These are phyloP conservation scores for Mycena galopus DNA, from an alignment of 768 basidiomycete genomes.

Conservation along the genomic window DNA sequence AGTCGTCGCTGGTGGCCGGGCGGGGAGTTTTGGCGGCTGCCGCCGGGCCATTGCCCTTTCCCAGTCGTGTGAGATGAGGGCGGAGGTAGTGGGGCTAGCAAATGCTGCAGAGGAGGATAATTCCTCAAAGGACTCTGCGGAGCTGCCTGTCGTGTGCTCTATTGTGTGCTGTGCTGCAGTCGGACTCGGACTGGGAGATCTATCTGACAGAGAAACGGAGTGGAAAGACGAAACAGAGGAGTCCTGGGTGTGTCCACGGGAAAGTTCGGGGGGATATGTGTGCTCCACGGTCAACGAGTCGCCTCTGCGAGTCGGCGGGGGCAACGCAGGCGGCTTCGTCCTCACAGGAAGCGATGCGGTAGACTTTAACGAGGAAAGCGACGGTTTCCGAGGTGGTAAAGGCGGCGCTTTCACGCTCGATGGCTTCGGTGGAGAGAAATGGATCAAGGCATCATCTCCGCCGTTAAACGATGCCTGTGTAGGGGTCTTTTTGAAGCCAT, in stretches of 20 bases:
- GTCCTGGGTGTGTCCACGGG: slow-evolving; percentile 62
- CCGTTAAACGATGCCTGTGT: slow-evolving; percentile 43
- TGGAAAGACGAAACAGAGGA: slow-evolving; percentile 89
- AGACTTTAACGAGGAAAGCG: slow-evolving; percentile 60
- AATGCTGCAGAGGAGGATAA: slow-evolving; percentile 65
- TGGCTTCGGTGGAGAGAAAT: slow-evolving; percentile 61
- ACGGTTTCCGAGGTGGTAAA: slow-evolving; percentile 77
- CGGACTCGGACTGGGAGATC: slow-evolving; percentile 52
- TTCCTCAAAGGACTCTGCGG: slow-evolving; percentile 77
- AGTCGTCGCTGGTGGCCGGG: slow-evolving; percentile 53
- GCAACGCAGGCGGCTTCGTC: slow-evolving; percentile 39
- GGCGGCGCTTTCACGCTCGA: slow-evolving; percentile 58
- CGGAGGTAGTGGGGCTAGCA: slow-evolving; percentile 64
- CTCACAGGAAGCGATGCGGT: slow-evolving; percentile 46
- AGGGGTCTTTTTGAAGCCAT: slow-evolving; percentile 42
- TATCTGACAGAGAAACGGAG: slow-evolving; percentile 84
- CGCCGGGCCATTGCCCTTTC: slow-evolving; percentile 56
- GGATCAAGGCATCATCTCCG: slow-evolving; percentile 62
- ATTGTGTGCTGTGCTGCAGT: slow-evolving; percentile 44
- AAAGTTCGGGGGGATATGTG: slow-evolving; percentile 62
- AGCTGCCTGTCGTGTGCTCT: slow-evolving; percentile 39
- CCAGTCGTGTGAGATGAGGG: slow-evolving; percentile 63
- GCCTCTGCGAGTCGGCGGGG: slow-evolving; percentile 51
- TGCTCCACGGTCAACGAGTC: slow-evolving; percentile 71
- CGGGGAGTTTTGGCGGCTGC: slow-evolving; percentile 62